These are phyloP conservation scores for Paramyrothecium roridum DNA, from an alignment of 2,329 filamentous ascomycete genomes.

Conservation along the genomic window DNA sequence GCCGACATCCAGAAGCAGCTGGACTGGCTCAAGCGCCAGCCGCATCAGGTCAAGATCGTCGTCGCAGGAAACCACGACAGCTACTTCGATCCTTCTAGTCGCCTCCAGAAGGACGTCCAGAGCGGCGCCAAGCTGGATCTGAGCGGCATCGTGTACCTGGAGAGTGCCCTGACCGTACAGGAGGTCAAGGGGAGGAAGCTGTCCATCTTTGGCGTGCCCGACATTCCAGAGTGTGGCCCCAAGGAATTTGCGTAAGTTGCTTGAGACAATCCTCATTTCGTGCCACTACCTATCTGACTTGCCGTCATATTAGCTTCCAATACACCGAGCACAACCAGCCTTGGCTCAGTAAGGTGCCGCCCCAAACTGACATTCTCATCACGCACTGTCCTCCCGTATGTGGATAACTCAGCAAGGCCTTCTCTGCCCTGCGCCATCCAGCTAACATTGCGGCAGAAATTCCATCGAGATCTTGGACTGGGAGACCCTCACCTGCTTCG, in stretches of 20 bases:
- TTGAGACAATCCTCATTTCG: no score
- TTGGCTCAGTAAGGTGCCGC: slow-evolving; percentile 70
- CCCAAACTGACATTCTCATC: slow-evolving; percentile 72
- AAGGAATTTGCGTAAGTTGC: slow-evolving; percentile 55
- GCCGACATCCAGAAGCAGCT: slow-evolving; percentile 77
- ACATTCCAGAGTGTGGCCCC: slow-evolving; percentile 74
- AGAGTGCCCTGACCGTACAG: slow-evolving; percentile 64
- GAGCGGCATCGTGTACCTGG: slow-evolving; percentile 70
- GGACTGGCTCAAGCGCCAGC: slow-evolving; percentile 73
- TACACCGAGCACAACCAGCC: slow-evolving; percentile 64
- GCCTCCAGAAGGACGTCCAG: slow-evolving; percentile 53
- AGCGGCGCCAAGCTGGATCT: slow-evolving; percentile 56
- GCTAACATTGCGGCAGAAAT: slow-evolving; percentile 37
- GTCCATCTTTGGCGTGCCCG: slow-evolving; percentile 72
- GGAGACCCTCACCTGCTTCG: slow-evolving; percentile 69
- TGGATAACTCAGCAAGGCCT: slow-evolving; percentile 10
- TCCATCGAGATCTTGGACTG: slow-evolving; percentile 66
- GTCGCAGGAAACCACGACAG: slow-evolving; percentile 88
- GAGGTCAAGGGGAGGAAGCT: slow-evolving; percentile 56
- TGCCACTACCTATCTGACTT: background rate
- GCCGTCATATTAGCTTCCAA: slow-evolving; percentile 56
- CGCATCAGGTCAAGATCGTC: slow-evolving; percentile 76
- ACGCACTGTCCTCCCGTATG: slow-evolving; percentile 74
- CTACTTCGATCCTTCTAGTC: slow-evolving; percentile 70
- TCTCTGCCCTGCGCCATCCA: no score